phyloP scores from a whole-genome alignment of 1,284 basidiomycete genomes.

The Pseudozyma tsukubaensis region DNA sequence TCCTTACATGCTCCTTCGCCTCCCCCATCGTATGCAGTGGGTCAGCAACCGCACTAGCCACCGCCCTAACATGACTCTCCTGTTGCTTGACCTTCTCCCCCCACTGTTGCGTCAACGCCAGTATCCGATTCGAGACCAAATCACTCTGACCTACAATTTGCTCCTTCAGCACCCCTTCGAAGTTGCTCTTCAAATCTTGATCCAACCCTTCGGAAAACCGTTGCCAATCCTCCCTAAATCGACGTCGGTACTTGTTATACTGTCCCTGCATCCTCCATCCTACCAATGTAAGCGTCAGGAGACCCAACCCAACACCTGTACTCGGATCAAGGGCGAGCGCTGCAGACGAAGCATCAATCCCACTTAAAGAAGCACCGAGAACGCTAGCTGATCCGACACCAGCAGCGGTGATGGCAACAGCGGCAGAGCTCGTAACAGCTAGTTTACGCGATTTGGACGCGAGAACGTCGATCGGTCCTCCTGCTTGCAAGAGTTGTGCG shows the following conservation, averaged over 20 bases:
- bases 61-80: conserved; percentile 8
- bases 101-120: conserved; percentile 16
- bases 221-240: conserved; percentile 67
- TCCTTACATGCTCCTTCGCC: not conserved
- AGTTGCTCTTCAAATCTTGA: conserved; percentile 46
- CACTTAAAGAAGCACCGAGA: conserved; percentile 35
- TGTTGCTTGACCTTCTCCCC: conserved; percentile 3
- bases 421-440: conserved; percentile 37
- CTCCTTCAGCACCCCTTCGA: conserved; percentile 17
- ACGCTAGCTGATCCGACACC: conserved; percentile 42
- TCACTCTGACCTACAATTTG: conserved; percentile 30
- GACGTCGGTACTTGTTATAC: conserved; percentile 62
- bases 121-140: conserved; percentile 22
- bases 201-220: conserved; percentile 54
- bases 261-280: conserved; percentile 68
- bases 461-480: conserved; percentile 53
- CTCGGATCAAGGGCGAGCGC: conserved; percentile 54
- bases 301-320: conserved; percentile 59
- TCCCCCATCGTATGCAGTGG: not conserved
- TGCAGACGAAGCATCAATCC: conserved; percentile 31
- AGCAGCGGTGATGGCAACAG: conserved; percentile 37
- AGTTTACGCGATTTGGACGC: conserved; percentile 46
- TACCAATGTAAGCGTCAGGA: conserved; percentile 57
- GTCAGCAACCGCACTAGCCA: not conserved
- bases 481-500: conserved; percentile 44